Evolutionary conservation across 148 eudicot genomes (phyloP), one percentile per base, ranked within the genome.

Genomic region (Rhododendron simsii): DNA sequence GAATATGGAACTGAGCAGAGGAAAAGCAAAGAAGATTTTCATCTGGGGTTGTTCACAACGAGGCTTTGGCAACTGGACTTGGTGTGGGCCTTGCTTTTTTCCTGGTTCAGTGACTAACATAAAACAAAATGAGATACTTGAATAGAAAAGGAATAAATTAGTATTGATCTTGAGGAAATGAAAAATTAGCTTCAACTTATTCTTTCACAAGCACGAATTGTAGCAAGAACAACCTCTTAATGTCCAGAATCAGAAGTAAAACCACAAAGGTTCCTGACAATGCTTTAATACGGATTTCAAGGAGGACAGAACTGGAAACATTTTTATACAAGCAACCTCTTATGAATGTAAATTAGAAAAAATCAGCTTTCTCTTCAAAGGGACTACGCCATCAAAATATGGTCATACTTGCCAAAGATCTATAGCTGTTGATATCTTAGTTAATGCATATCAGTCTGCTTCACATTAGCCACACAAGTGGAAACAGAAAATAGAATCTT

Each of bases 101-200:
- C 87, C 87, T 85, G 87, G 57, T 85, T 44, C 83, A 85, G 83
- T 2, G 71, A 47, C 80, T 45, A 85, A 41, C 37, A 33, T 8
- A 67, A 67, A 83, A 47, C 37, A 15, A 7, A 50, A 83, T 37
- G 15, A 59, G 73, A 37, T 59, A 67, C 48, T 45, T 37, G 12
- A 26, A 69, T 30, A 67, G 20, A 21, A 69, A 83, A 67, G 9
- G 4, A 65, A 30, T 30, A 7, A 18, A 83, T n/a, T 23, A 41
- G 0, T 83, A 18, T 45, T 30, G 3, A 35, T 8, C 85, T n/a
- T 41, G 73, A 83, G 26, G 48, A 37, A 69, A 73, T 10, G 65
- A 48, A 59, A 73, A 71, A 30, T 28, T 39, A 48, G 51, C 51
- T 57, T 39, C 47, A 48, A 48, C 11, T 11, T 30, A 18, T 13